Percentiles rank a stretch among this genome's conserved stretches.
These are phyloP conservation scores for Trichothecium sympodiale DNA, from an alignment of 2,329 filamentous ascomycete genomes.

Conservation along the genomic window DNA sequence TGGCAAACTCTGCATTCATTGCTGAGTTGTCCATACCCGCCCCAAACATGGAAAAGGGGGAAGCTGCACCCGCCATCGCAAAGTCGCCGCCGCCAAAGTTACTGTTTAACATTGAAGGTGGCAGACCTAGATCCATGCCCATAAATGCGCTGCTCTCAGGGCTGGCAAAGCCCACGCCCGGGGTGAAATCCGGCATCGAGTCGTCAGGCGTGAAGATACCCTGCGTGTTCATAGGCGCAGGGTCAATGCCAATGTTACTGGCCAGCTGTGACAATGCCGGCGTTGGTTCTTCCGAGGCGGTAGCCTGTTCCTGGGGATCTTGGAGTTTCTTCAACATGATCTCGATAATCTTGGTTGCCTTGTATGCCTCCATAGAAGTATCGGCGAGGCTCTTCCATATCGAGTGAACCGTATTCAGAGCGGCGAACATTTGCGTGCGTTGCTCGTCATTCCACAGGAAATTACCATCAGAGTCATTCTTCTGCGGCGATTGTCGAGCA, in stretches of 20 bases:
- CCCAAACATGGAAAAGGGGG: conserved; percentile 43
- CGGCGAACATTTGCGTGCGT: conserved; percentile 63
- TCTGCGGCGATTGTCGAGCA: conserved; percentile 23
- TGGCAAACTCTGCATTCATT: conserved; percentile 28
- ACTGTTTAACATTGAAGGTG: conserved; percentile 11
- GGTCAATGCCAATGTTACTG: conserved; percentile 28
- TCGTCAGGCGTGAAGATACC: conserved; percentile 13
- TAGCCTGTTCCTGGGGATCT: conserved; percentile 11
- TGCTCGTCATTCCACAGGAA: conserved; percentile 48
- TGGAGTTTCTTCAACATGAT: conserved; percentile 75
- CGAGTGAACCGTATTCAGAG: conserved; percentile 58
- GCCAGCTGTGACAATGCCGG: conserved; percentile 17
- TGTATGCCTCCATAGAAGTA: conserved; percentile 79
- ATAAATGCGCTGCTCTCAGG: conserved; percentile 29
- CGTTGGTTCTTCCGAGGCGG: conserved; percentile 5
- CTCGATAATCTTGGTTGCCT: conserved; percentile 68
- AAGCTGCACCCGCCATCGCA: conserved; percentile 19
- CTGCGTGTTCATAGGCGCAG: conserved; percentile 14
- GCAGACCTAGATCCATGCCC: conserved; percentile 30
- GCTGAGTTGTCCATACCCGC: conserved; percentile 16
- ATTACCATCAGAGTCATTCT: conserved; percentile 29
- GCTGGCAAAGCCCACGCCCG: conserved; percentile 17
- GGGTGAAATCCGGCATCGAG: conserved; percentile 14
- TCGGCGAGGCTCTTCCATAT: conserved; percentile 77
- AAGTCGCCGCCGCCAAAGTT: conserved; percentile 13